Conservation (phyloP, 1,284 basidiomycete genomes). For the Ceratobasidium sp. region DNA sequence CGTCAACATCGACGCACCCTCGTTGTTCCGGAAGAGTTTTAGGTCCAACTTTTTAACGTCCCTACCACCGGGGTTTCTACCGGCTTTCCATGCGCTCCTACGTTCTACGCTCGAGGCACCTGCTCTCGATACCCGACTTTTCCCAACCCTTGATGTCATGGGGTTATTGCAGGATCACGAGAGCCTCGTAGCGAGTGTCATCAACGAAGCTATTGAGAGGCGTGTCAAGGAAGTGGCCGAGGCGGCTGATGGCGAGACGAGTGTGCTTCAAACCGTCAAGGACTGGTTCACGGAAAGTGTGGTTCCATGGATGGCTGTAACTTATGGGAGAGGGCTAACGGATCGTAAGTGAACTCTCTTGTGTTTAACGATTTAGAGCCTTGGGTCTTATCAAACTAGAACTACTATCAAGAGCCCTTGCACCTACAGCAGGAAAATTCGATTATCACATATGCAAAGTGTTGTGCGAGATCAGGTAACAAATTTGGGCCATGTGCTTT, state of each 20-base stretch:
- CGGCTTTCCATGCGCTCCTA: slow-evolving; percentile 76
- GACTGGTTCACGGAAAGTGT: slow-evolving; percentile 83
- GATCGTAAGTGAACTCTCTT: slow-evolving; percentile 61
- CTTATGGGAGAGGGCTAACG: slow-evolving; percentile 76
- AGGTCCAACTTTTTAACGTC: slow-evolving; percentile 69
- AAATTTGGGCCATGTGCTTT: slow-evolving; percentile 5
- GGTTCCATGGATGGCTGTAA: slow-evolving; percentile 84
- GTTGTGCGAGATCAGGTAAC: slow-evolving; percentile 85
- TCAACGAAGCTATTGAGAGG: slow-evolving; percentile 85
- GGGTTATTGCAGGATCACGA: slow-evolving; percentile 89
- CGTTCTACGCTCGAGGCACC: slow-evolving; percentile 72
- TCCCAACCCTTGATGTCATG: slow-evolving; percentile 77
- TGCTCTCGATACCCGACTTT: slow-evolving; percentile 60
- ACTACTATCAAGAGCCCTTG: slow-evolving; percentile 68
- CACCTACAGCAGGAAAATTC: slow-evolving; percentile 86
- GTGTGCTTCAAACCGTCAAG: slow-evolving; percentile 70
- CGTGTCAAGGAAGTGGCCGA: slow-evolving; percentile 73
- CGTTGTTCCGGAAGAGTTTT: slow-evolving; percentile 50
- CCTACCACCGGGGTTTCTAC: slow-evolving; percentile 70
- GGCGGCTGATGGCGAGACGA: slow-evolving; percentile 73
- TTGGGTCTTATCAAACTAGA: slow-evolving; percentile 41
- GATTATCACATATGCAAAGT: slow-evolving; percentile 93
- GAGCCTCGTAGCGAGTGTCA: slow-evolving; percentile 82
- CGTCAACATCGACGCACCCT: slow-evolving; percentile 48
- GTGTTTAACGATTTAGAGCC: background rate